phyloP scores from a whole-genome alignment of 805 yeast genomes.

The Saccharomycopsis fermentans region DNA sequence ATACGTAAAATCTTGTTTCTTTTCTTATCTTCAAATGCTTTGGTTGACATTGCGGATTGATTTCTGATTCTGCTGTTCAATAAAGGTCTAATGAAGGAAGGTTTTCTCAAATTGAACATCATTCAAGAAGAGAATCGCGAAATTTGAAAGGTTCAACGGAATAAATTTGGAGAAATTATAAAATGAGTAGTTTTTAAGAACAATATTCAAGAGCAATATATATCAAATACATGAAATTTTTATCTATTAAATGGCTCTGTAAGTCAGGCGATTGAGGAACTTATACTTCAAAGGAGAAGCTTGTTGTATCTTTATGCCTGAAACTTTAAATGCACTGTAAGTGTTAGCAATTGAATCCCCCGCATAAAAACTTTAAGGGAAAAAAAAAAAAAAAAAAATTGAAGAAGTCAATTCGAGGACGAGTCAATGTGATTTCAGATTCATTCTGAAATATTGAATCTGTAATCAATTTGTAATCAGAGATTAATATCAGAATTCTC shows the following conservation, averaged over 20 bases:
- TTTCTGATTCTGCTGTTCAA: not conserved
- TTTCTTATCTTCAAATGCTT: slow-evolving; percentile 25
- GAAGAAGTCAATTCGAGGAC: not conserved
- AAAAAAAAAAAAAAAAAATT: not conserved
- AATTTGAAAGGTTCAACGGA: not conserved
- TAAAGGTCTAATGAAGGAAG: not conserved
- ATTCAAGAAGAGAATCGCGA: not conserved
- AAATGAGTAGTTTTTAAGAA: not conserved
- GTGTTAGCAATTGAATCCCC: too few species aligned
- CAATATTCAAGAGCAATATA: too few species aligned
- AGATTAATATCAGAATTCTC: too few species aligned
- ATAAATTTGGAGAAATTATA: not conserved
- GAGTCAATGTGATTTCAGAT: too few species aligned
- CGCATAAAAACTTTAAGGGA: too few species aligned
- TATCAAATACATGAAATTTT: too few species aligned
- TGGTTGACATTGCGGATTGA: not conserved
- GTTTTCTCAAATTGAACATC: not conserved
- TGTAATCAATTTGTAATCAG: too few species aligned
- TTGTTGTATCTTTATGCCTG: not conserved
- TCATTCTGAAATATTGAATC: too few species aligned
- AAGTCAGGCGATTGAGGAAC: not conserved
- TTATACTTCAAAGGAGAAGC: not conserved
- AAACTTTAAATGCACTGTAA: too few species aligned
- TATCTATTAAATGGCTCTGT: too few species aligned
- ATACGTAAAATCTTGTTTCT: slow-evolving; percentile 45